Evolutionary conservation across 208 protist species (phyloP), one percentile per base, ranked within the genome.

Genomic region (Leptomonas seymouri): DNA sequence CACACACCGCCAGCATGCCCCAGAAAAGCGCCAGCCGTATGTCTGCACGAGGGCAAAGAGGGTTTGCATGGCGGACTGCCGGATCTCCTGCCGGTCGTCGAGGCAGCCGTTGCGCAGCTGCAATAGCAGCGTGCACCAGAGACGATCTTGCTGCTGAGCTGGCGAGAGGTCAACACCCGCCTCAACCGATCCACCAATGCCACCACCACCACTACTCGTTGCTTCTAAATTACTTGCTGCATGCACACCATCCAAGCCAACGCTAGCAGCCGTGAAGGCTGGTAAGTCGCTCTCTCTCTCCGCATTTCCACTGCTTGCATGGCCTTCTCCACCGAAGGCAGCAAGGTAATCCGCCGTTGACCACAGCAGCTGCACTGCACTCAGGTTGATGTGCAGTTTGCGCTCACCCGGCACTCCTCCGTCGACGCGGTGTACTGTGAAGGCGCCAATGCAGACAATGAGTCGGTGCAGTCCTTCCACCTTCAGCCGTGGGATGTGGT

Each of bases 301-400:
- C 2, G 27, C 27, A 25, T 48, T 20, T 25, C 18, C 21, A 21
- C 60, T 27, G 42, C 42, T n/a, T n/a, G 7, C 18, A 48, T 48
- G n/a, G n/a, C n/a, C 48, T 21, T 8, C 53, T 12, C 51, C 53
- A 21, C 62, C 74, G 20, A 76, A 71, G 15, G 76, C 55, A 23
- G 81, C 86, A 41, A 92, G 63, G 67, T 86, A 93, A 64, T 97
- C 91, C 1, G 85, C 88, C 20, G 90, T 80, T 36, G 91, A 92
- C 89, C 91, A 97, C 42, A 94, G 67, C 39, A 94, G 67, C 71
- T 97, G 91, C 61, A 93, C 84, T 7, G 91, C 86, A 53, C 84
- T 97, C 14, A 97, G 75, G 56, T 97, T 93, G 34, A 91, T 82
- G 65, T 89, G 83, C 61, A 93, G 68, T 14, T 86, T 84, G 28